Evolutionary conservation across 2,329 filamentous ascomycete genomes (phyloP).

Genomic region (Daldinia sp.): DNA sequence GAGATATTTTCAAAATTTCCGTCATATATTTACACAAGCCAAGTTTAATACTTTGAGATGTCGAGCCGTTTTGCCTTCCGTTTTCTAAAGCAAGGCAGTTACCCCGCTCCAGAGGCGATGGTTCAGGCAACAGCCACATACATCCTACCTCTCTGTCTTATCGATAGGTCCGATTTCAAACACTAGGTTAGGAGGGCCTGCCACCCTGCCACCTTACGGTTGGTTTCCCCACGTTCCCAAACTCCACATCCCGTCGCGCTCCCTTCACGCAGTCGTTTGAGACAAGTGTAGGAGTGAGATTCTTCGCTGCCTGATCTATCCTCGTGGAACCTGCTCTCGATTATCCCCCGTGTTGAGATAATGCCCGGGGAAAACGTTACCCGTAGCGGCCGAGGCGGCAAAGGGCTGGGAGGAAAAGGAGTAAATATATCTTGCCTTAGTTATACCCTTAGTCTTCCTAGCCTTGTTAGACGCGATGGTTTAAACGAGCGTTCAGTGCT

Average conservation of each 20-base stretch:
- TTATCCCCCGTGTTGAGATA: slow-evolving; percentile 1
- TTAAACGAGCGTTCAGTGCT: slow-evolving; percentile 4
- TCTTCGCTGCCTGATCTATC: background rate
- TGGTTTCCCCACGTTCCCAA: background rate
- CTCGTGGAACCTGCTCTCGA: background rate
- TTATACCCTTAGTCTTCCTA: background rate
- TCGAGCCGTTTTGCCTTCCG: background rate
- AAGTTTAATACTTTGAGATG: background rate
- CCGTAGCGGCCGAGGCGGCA: slow-evolving; percentile 35
- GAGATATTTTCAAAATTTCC: background rate
- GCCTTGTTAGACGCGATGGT: background rate
- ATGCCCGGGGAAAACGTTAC: slow-evolving; percentile 28
- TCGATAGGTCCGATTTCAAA: background rate
- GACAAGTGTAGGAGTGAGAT: too few relatives aligned
- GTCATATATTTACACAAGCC: too few relatives aligned
- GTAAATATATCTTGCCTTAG: slow-evolving; percentile 26
- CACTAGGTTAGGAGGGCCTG: background rate
- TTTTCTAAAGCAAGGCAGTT: background rate
- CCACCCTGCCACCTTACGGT: background rate
- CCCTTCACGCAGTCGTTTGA: background rate
- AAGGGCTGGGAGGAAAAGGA: slow-evolving; percentile 42
- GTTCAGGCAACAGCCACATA: background rate
- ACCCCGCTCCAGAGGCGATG: background rate
- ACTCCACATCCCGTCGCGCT: background rate
- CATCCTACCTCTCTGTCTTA: background rate